Evolutionary conservation across 2,329 filamentous ascomycete genomes (phyloP).

Genomic region (Coniochaeta hoffmannii): DNA sequence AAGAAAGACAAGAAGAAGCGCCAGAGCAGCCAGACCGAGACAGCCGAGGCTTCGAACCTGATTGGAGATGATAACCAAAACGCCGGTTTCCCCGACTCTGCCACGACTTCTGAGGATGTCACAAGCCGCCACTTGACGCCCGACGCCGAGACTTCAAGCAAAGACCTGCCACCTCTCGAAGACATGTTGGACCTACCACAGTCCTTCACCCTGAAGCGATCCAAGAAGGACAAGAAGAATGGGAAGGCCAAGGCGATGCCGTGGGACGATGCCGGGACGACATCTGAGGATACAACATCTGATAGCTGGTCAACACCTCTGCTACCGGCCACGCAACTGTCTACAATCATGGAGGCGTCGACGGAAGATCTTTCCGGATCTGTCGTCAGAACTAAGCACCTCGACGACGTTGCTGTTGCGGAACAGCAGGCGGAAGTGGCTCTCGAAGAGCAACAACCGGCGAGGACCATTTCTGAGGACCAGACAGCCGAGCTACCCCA

Average conservation of each 20-base stretch:
- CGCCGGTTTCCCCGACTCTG: neutral
- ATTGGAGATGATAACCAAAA: neutral
- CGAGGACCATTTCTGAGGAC: neutral
- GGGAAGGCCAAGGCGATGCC: slow-evolving; percentile 7
- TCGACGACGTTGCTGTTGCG: neutral
- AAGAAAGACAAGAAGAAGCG: slow-evolving; percentile 26
- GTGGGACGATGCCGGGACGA: neutral
- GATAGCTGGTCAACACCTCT: neutral
- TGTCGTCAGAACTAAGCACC: neutral
- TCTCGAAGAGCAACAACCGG: neutral
- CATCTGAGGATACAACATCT: neutral
- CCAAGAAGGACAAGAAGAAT: slow-evolving; percentile 10
- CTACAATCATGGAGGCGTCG: slow-evolving; percentile 1
- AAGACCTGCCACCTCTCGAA: neutral
- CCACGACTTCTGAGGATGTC: neutral
- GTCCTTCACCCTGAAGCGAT: neutral
- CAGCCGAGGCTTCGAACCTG: neutral
- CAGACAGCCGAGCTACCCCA: neutral
- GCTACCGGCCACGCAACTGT: neutral
- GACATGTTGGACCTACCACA: neutral
- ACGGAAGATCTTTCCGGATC: neutral
- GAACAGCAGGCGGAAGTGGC: neutral
- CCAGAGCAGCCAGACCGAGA: slow-evolving; percentile 5
- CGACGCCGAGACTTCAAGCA: neutral
- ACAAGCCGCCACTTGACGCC: neutral